A percentile compares a stretch with the other conserved stretches of the same genome.
Conservation (phyloP, 495 filamentous ascomycete genomes). For the Margaritispora aquatica region DNA sequence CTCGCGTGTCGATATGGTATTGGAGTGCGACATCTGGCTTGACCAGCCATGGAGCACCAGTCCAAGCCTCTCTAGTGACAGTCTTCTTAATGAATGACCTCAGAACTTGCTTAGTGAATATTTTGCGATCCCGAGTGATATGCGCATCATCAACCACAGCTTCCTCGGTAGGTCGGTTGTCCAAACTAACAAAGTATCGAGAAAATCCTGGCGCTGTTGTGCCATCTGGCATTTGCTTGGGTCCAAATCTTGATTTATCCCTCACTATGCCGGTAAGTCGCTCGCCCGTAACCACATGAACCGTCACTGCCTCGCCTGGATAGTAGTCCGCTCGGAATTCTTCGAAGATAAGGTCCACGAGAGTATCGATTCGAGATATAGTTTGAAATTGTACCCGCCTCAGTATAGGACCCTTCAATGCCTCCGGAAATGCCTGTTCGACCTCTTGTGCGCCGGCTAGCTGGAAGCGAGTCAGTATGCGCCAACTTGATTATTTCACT, state of each 20-base stretch:
- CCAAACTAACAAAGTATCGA: slow-evolving; percentile 72
- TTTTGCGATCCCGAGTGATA: slow-evolving; percentile 80
- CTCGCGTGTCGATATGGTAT: slow-evolving; percentile 76
- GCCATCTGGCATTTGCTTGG: slow-evolving; percentile 53
- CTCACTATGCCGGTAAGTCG: slow-evolving; percentile 71
- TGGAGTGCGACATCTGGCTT: slow-evolving; percentile 77
- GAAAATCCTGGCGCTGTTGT: slow-evolving; percentile 61
- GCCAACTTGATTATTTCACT: not conserved
- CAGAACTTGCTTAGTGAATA: slow-evolving; percentile 92
- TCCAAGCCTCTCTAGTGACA: slow-evolving; percentile 85
- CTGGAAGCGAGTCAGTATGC: slow-evolving; percentile 36
- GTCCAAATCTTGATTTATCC: slow-evolving; percentile 76
- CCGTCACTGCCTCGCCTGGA: slow-evolving; percentile 80
- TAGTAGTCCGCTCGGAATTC: slow-evolving; percentile 94
- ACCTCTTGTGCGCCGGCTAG: slow-evolving; percentile 80
- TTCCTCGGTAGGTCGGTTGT: slow-evolving; percentile 64
- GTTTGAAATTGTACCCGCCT: slow-evolving; percentile 87
- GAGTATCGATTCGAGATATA: slow-evolving; percentile 82
- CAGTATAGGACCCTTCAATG: slow-evolving; percentile 84
- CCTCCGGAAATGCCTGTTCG: slow-evolving; percentile 85
- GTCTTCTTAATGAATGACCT: slow-evolving; percentile 94
- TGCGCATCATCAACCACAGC: slow-evolving; percentile 74
- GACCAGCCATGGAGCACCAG: slow-evolving; percentile 90
- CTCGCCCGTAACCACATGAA: slow-evolving; percentile 61
- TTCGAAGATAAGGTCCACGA: slow-evolving; percentile 60